These are phyloP conservation scores for Citrus unshiu DNA, from an alignment of 345 rosid species.

Conservation along the genomic window DNA sequence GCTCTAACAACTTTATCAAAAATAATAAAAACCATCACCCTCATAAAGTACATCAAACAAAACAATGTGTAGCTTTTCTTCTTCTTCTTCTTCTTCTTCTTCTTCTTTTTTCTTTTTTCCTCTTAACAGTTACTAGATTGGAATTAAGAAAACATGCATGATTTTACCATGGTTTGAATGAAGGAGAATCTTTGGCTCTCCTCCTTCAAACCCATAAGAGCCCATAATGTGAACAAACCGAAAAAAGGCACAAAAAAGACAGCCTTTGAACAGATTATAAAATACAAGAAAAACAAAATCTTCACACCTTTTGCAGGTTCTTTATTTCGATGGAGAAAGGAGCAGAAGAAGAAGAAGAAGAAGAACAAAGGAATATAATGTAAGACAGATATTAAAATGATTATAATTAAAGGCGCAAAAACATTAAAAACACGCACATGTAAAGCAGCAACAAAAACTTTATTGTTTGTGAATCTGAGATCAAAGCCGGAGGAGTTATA, in stretches of 20 bases:
- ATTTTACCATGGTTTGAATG: slow-evolving; percentile 31
- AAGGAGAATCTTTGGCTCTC: slow-evolving; percentile 23
- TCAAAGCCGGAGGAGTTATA: not conserved
- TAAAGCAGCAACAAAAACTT: slow-evolving; percentile 14
- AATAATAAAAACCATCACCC: not conserved
- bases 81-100: no score
- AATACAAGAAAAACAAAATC: not conserved
- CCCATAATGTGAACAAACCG: slow-evolving; percentile 12
- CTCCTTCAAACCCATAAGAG: slow-evolving; percentile 23
- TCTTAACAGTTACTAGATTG: not conserved
- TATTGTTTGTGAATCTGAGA: slow-evolving; percentile 14
- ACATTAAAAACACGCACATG: slow-evolving; percentile 23
- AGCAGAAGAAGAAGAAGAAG: not conserved
- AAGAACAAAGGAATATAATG: slow-evolving; percentile 2
- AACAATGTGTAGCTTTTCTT: not conserved
- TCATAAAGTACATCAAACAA: not conserved
- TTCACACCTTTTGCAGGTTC: not conserved
- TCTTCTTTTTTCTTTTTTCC: not conserved
- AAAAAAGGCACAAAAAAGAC: not conserved
- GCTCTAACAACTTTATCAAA: not conserved
- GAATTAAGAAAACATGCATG: not conserved
- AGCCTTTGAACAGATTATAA: not conserved
- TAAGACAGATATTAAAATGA: not conserved
- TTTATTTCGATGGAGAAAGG: not conserved
- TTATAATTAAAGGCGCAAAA: not conserved